These are phyloP conservation scores for Digitaria exilis DNA, from an alignment of 202 grass and related monocot species.

Conservation along the genomic window DNA sequence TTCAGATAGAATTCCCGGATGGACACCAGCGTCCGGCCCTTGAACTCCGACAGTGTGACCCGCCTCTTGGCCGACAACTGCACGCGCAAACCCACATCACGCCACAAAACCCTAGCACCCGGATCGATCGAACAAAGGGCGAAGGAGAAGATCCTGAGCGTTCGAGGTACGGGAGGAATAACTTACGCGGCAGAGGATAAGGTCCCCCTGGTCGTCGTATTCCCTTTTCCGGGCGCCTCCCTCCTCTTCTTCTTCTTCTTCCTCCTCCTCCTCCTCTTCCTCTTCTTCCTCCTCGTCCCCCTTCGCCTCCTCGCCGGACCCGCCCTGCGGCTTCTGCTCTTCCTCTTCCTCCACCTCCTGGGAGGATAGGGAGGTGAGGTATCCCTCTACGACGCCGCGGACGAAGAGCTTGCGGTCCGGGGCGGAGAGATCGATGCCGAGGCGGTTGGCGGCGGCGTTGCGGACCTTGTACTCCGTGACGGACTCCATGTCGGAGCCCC, in stretches of 20 bases:
- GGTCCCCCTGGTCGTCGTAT: conserved; percentile 78
- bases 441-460: conserved; percentile 51
- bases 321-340: conserved; percentile 4
- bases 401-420: conserved; percentile 76
- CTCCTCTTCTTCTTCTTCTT: conserved; percentile 39
- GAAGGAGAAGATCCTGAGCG: background rate
- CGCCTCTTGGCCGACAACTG: conserved; percentile 81
- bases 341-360: conserved; percentile 32
- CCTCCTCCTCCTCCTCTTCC: conserved; percentile 36
- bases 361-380: conserved; percentile 48
- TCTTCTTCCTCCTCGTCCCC: conserved; percentile 32
- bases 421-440: conserved; percentile 79
- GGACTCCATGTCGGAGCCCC: conserved; percentile 60
- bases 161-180: background rate
- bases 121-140: background rate
- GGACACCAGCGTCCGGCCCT: conserved; percentile 72
- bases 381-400: conserved; percentile 58
- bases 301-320: conserved; percentile 23
- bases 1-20: conserved; percentile 85
- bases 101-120: conserved; percentile 38
- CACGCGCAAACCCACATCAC: conserved; percentile 38
- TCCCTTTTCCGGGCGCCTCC: conserved; percentile 36
- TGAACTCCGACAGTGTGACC: conserved; percentile 80
- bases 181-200: conserved; percentile 83
- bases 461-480: conserved; percentile 74